Conservation (phyloP, 495 filamentous ascomycete genomes). For the Terfezia claveryi region DNA sequence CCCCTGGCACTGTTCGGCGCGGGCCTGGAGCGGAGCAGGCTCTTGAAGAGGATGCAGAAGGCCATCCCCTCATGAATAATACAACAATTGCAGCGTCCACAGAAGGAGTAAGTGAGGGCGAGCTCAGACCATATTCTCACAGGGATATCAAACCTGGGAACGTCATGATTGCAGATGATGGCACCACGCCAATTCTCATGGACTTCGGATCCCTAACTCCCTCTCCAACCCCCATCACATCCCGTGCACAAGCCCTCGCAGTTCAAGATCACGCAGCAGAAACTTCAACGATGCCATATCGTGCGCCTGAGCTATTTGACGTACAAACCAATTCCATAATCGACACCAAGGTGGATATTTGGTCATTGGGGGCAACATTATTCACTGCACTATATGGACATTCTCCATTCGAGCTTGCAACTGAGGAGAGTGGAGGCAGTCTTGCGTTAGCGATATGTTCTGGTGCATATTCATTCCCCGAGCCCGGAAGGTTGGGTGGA, state of each 20-base stretch:
- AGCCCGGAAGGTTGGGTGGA: conserved; percentile 24
- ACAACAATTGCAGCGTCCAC: conserved; percentile 39
- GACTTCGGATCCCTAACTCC: conserved; percentile 82
- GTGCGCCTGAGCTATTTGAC: conserved; percentile 91
- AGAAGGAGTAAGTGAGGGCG: conserved; percentile 33
- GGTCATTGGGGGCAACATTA: conserved; percentile 87
- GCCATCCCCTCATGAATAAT: conserved; percentile 25
- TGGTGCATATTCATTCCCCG: conserved; percentile 11
- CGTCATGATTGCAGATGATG: conserved; percentile 86
- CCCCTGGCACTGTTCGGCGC: conserved; percentile 24
- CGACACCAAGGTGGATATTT: conserved; percentile 95
- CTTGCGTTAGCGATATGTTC: conserved; percentile 25
- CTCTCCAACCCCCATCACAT: conserved; percentile 80
- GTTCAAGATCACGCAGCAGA: conserved; percentile 89
- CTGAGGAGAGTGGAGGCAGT: conserved; percentile 85
- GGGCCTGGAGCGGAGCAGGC: conserved; percentile 7
- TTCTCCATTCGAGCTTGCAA: conserved; percentile 84
- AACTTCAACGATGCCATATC: conserved; percentile 95
- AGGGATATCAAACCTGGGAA: conserved; percentile 97
- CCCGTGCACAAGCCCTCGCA: conserved; percentile 67
- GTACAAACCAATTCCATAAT: conserved; percentile 83
- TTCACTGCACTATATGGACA: conserved; percentile 93
- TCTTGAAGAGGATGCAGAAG: conserved; percentile 34
- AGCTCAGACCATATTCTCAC: conserved; percentile 66
- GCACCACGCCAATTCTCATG: conserved; percentile 84